Evolutionary conservation across 2,329 filamentous ascomycete genomes (phyloP).

Genomic region (Arthrobotrys pseudoclavata): DNA sequence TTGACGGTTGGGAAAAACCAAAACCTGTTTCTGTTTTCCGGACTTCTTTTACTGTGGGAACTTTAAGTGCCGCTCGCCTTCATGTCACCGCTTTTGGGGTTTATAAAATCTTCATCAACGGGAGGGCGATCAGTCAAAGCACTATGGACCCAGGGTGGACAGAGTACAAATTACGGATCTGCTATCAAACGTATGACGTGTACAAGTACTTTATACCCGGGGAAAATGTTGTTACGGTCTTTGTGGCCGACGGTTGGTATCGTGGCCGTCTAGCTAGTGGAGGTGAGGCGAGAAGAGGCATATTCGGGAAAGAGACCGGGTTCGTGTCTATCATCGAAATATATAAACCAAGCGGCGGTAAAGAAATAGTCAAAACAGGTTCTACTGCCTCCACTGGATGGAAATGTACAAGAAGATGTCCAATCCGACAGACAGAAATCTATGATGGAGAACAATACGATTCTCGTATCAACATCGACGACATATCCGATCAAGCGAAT

Average conservation of each 20-base stretch:
- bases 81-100: conserved; percentile 39
- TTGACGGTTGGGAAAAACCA: conserved; percentile 30
- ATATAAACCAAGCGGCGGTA: not conserved
- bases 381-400: conserved; percentile 38
- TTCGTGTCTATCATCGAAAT: conserved; percentile 34
- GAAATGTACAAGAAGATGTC: conserved; percentile 38
- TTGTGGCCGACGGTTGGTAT: conserved; percentile 48
- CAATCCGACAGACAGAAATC: conserved; percentile 36
- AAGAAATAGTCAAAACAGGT: conserved; percentile 4
- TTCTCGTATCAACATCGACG: conserved; percentile 37
- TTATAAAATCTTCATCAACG: conserved; percentile 46
- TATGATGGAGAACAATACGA: conserved; percentile 53
- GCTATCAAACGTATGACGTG: conserved; percentile 46
- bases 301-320: conserved; percentile 44
- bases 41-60: conserved; percentile 14
- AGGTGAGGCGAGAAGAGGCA: conserved; percentile 33
- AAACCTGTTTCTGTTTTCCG: conserved; percentile 32
- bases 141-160: conserved; percentile 51
- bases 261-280: conserved; percentile 46
- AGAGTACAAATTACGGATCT: conserved; percentile 36
- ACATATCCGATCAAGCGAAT: not conserved
- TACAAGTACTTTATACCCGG: conserved; percentile 11
- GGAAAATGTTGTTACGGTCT: conserved; percentile 18
- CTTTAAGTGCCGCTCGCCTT: not conserved
- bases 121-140: conserved; percentile 17